Evolutionary conservation across 805 yeast species (phyloP).

Genomic region (Metschnikowia vanudenii): DNA sequence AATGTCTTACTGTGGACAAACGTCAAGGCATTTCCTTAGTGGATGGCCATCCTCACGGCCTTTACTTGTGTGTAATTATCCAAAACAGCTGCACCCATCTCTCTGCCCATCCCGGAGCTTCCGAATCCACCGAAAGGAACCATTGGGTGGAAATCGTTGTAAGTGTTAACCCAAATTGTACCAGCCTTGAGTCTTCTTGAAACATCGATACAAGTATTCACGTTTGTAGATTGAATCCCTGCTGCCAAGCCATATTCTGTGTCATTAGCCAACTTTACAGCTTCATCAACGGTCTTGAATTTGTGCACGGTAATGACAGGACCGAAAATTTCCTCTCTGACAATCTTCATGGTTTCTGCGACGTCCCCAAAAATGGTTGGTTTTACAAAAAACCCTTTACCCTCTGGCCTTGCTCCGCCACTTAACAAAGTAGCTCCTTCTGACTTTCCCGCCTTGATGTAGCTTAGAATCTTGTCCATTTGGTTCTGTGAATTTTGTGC

Average conservation of each 20-base stretch:
- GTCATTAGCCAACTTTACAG: constrained; percentile 72
- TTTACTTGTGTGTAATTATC: constrained; percentile 83
- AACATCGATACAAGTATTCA: constrained; percentile 73
- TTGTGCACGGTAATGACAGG: constrained; percentile 86
- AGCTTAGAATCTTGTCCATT: constrained; percentile 71
- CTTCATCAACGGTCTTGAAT: constrained; percentile 82
- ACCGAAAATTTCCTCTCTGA: constrained; percentile 90
- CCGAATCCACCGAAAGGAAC: constrained; percentile 95
- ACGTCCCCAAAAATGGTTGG: constrained; percentile 91
- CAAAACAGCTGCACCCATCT: constrained; percentile 85
- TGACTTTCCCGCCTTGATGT: constrained; percentile 70
- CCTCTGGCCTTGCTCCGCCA: constrained; percentile 60
- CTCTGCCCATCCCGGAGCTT: constrained; percentile 89
- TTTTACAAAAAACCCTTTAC: constrained; percentile 65
- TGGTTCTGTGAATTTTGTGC: constrained; percentile 86
- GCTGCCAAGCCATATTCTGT: constrained; percentile 86
- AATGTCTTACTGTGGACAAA: constrained; percentile 4
- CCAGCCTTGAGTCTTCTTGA: constrained; percentile 79
- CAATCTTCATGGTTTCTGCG: constrained; percentile 67
- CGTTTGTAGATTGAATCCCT: constrained; percentile 77
- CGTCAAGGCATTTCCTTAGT: constrained; percentile 1
- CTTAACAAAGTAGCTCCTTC: constrained; percentile 83
- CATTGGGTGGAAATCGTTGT: constrained; percentile 81
- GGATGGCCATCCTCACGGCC: constrained; percentile 64
- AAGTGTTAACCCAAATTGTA: constrained; percentile 87